Evolutionary conservation across 345 rosid genomes (phyloP).

Genomic region (Linum trigynum): DNA sequence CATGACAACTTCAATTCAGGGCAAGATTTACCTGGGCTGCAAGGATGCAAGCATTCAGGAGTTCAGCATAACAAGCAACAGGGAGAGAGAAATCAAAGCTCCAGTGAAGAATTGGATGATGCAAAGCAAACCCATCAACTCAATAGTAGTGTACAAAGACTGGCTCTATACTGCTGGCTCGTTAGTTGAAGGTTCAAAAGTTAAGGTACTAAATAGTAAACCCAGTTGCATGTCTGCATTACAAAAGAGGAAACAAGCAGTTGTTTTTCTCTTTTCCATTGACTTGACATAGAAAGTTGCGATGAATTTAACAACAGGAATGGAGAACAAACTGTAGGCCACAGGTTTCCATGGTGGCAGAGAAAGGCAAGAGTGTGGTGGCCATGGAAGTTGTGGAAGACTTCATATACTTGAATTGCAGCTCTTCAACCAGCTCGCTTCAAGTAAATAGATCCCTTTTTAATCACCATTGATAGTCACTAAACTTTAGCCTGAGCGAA

Average conservation of each 20-base stretch:
- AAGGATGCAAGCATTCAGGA: slow-evolving; percentile 85
- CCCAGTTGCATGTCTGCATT: background rate
- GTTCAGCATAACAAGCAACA: slow-evolving; percentile 32
- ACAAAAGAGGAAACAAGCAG: background rate
- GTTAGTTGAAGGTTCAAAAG: slow-evolving; percentile 53
- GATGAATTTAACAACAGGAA: slow-evolving; percentile 32
- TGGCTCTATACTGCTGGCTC: slow-evolving; percentile 72
- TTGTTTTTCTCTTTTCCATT: no score
- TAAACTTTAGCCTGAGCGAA: no score
- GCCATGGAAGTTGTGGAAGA: slow-evolving; percentile 79
- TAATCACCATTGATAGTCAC: background rate
- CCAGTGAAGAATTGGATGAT: slow-evolving; percentile 61
- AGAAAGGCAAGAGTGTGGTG: slow-evolving; percentile 39
- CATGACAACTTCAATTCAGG: slow-evolving; percentile 41
- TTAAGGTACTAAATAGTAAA: slow-evolving; percentile 41
- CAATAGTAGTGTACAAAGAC: slow-evolving; percentile 60
- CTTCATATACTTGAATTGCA: slow-evolving; percentile 68
- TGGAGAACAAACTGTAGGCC: slow-evolving; percentile 60
- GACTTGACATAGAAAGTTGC: background rate
- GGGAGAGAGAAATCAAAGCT: slow-evolving; percentile 63
- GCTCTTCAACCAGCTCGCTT: slow-evolving; percentile 57
- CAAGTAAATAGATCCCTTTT: slow-evolving; percentile 36
- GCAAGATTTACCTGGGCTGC: slow-evolving; percentile 73
- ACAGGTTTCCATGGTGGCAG: slow-evolving; percentile 42
- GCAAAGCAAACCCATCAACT: slow-evolving; percentile 54